Evolutionary conservation across 2,329 filamentous ascomycete genomes (phyloP).

Genomic region (Neonectria faginata): DNA sequence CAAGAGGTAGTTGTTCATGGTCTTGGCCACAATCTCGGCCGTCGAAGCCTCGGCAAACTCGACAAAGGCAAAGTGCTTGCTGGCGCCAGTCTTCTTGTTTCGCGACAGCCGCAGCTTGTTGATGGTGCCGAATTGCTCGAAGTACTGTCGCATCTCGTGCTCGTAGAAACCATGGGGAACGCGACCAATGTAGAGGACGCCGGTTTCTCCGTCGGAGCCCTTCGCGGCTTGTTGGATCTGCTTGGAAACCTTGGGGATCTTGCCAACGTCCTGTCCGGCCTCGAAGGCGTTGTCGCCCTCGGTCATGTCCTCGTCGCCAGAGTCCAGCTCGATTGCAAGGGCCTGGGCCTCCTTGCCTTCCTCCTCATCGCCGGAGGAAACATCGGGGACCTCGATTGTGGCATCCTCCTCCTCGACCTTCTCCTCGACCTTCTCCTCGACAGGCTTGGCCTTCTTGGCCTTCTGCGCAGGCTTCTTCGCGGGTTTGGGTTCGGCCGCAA

Average conservation of each 20-base stretch:
- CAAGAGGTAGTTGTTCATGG: slow-evolving; percentile 97
- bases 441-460: slow-evolving; percentile 46
- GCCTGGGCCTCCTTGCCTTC: slow-evolving; percentile 57
- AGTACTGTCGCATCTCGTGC: slow-evolving; percentile 92
- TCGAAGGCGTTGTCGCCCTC: slow-evolving; percentile 55
- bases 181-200: slow-evolving; percentile 89
- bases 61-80: slow-evolving; percentile 95
- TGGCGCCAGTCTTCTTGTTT: slow-evolving; percentile 90
- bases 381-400: slow-evolving; percentile 49
- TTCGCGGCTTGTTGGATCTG: slow-evolving; percentile 58
- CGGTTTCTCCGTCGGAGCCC: slow-evolving; percentile 67
- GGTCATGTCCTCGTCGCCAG: slow-evolving; percentile 57
- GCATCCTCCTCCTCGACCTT: slow-evolving; percentile 40
- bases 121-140: slow-evolving; percentile 91
- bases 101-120: slow-evolving; percentile 83
- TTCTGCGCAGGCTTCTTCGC: slow-evolving; percentile 51
- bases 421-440: slow-evolving; percentile 44
- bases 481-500: slow-evolving; percentile 40
- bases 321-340: slow-evolving; percentile 59
- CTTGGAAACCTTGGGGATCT: slow-evolving; percentile 62
- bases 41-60: slow-evolving; percentile 83
- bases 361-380: slow-evolving; percentile 50
- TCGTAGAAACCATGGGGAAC: slow-evolving; percentile 97
- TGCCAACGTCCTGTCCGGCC: slow-evolving; percentile 63
- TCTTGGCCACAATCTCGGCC: slow-evolving; percentile 92